Base-by-base conservation (phyloP, 108 stramenopile genomes). In the Fistulifera pelliculosa region DNA sequence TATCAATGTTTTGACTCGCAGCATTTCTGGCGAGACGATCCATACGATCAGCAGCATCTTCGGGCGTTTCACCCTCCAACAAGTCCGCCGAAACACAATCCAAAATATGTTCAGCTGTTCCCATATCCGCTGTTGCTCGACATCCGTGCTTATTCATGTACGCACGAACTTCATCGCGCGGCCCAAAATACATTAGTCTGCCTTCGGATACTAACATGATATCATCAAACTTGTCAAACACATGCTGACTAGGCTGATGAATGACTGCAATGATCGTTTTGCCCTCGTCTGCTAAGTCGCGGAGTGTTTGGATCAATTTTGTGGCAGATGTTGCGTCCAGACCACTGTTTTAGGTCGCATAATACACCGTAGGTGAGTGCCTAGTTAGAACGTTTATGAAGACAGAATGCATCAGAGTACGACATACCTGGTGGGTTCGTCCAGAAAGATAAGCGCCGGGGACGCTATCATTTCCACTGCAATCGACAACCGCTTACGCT, bases 241-340 rank as follows among this genome's bases (percentile, higher is more conserved):
- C 78, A 14, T 81, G 78, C 45, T 84, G 82, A 42, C 75, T 73
- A 11, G 91, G 91, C 57, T 95, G 94, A 65, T 95, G 94, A 59
- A 95, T 92, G 1, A 90, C 87, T 5, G 85, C 73, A 25, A 95
- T 58, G 35, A 95, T 62, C 8, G 88, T 92, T 56, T 90, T 81
- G 13, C 85, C 84, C 28, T 63, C 28, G 64, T 90, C 80, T 6
- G 90, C 89, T 21, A 93, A 73, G 28, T 75, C 69, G 22, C 81
- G 62, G 19, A 93, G 66, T 17, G 79, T 77, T 49, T 79, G 67
- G 17, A 91, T 64, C 0, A 94, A 70, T 38, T 69, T 69, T 16
- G 79, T 60, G 1, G 88, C 84, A 38, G 85, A 76, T 39, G 78
- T 81, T n/a, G 69, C 70, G 58, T 94, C 93, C 11, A 94, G 62